A percentile compares a stretch with the other conserved stretches of the same genome.
These are phyloP conservation scores for Zasmidium angulare DNA, from an alignment of 2,329 filamentous ascomycete genomes.

Conservation along the genomic window DNA sequence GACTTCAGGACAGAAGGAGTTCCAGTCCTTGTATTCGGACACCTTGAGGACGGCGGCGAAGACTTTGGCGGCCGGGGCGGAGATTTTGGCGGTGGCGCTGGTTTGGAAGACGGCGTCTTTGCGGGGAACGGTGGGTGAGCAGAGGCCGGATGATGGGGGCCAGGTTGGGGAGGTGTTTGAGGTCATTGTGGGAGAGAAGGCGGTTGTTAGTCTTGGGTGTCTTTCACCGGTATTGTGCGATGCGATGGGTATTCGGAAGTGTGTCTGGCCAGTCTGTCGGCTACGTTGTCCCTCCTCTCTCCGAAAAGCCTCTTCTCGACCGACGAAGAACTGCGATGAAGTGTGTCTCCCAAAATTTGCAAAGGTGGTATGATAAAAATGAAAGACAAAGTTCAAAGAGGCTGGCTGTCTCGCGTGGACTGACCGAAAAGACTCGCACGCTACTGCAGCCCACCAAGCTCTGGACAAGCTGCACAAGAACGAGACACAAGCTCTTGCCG, in stretches of 20 bases:
- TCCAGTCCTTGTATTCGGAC: conserved; percentile 46
- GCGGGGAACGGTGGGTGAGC: conserved; percentile 22
- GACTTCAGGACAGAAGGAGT: conserved; percentile 43
- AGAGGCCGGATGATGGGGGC: conserved; percentile 28
- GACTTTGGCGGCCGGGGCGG: conserved; percentile 39
- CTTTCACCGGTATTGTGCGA: too few relatives aligned
- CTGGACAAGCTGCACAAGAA: neutral
- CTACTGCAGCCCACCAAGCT: neutral
- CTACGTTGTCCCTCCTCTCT: too few relatives aligned
- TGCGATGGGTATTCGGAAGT: too few relatives aligned
- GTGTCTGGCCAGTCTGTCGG: too few relatives aligned
- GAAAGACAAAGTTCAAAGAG: neutral
- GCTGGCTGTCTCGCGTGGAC: neutral
- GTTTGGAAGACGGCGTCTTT: conserved; percentile 24
- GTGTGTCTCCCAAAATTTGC: too few relatives aligned
- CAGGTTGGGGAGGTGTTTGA: conserved; percentile 12
- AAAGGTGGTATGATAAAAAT: neutral
- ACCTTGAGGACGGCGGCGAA: conserved; percentile 44
- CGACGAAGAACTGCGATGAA: too few relatives aligned
- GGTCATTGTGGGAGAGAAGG: neutral
- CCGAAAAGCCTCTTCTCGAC: too few relatives aligned
- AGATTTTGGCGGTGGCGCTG: conserved; percentile 33
- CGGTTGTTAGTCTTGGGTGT: too few relatives aligned
- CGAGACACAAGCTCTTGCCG: too few relatives aligned
- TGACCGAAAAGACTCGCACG: neutral